Conservation (phyloP, 805 yeast species). For the Kazachstania martiniae region DNA sequence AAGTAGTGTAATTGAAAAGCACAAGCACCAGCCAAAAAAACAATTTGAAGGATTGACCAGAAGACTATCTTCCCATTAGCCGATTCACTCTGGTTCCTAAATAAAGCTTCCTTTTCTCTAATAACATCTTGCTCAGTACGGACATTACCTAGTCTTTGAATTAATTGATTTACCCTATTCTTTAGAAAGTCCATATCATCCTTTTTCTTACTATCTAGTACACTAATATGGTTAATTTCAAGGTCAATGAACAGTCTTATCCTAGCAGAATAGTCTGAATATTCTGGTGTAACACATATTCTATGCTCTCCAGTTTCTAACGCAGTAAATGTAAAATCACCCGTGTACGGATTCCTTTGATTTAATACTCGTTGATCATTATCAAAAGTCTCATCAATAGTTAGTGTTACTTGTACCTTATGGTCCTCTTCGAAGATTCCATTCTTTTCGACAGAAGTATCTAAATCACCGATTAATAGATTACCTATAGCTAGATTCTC, state of each 20-base stretch:
- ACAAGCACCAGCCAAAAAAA: constrained; percentile 59
- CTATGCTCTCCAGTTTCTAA: constrained; percentile 77
- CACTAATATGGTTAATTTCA: constrained; percentile 53
- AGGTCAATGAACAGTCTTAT: constrained; percentile 70
- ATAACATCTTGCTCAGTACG: constrained; percentile 56
- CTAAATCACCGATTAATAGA: constrained; percentile 70
- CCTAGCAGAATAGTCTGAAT: constrained; percentile 30
- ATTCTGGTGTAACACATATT: constrained; percentile 57
- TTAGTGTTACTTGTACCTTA: constrained; percentile 40
- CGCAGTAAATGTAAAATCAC: constrained; percentile 74
- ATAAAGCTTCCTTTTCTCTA: constrained; percentile 57
- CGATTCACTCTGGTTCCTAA: constrained; percentile 67
- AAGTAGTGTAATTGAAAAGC: constrained; percentile 67
- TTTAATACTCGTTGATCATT: constrained; percentile 65
- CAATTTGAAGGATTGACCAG: constrained; percentile 65
- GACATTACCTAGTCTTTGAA: constrained; percentile 45
- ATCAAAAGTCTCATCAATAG: constrained; percentile 59
- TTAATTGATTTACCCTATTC: constrained; percentile 45
- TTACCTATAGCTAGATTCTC: constrained; percentile 71
- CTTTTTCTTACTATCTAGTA: constrained; percentile 52
- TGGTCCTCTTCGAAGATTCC: constrained; percentile 42
- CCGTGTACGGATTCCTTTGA: constrained; percentile 50
- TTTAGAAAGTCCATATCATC: constrained; percentile 43
- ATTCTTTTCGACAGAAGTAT: constrained; percentile 45
- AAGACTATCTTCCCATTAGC: constrained; percentile 63